These are phyloP conservation scores for Trichosporon asahii DNA, from an alignment of 1,284 basidiomycete genomes.

Conservation along the genomic window DNA sequence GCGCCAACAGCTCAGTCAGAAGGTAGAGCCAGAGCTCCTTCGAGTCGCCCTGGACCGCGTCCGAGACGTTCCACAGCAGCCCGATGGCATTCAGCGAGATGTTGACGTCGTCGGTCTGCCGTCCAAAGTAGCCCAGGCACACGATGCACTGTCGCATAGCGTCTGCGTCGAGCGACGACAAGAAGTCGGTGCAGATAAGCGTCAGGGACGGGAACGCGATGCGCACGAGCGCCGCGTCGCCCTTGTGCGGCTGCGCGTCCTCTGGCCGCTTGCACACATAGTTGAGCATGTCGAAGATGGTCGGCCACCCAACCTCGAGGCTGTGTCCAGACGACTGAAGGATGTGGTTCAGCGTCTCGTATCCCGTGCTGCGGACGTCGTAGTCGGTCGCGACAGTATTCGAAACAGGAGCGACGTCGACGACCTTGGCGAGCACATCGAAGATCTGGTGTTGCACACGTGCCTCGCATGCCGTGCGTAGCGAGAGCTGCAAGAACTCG, in stretches of 20 bases:
- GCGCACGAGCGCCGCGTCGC: constrained; percentile 50
- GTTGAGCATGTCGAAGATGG: constrained; percentile 83
- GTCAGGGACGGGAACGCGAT: constrained; percentile 92
- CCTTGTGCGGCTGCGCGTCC: constrained; percentile 21
- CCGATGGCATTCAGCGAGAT: constrained; percentile 90
- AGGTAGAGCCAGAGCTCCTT: constrained; percentile 88
- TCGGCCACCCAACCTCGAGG: constrained; percentile 85
- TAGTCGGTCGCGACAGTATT: constrained; percentile 47
- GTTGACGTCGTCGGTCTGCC: constrained; percentile 84
- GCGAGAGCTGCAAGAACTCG: constrained; percentile 67
- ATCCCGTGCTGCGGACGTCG: constrained; percentile 79
- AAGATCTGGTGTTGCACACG: constrained; percentile 77
- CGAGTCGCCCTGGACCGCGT: constrained; percentile 78
- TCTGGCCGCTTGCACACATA: constrained; percentile 62
- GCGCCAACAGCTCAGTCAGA: constrained; percentile 72
- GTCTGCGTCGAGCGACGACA: constrained; percentile 72
- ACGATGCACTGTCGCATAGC: constrained; percentile 83
- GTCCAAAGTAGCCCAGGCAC: constrained; percentile 84
- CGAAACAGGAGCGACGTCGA: constrained; percentile 55
- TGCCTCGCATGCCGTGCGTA: constrained; percentile 58
- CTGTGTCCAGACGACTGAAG: constrained; percentile 88
- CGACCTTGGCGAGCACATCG: constrained; percentile 73
- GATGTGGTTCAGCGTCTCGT: constrained; percentile 84
- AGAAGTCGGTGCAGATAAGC: constrained; percentile 82
- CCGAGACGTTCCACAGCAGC: constrained; percentile 87